A percentile compares a stretch with the other conserved stretches of the same genome.
Conservation (phyloP, 345 rosid genomes). For the Brassica napus region Da-Ae NC_063449.1:10416501-10417000, state of each 20-base stretch:
- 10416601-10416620: too few species aligned
- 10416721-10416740: constrained; percentile 33
- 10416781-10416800: constrained; percentile 19
- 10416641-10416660: too few species aligned
- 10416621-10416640: too few species aligned
- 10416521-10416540: too few species aligned
- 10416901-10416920: neutral
- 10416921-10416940: neutral
- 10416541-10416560: too few species aligned
- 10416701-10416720: constrained; percentile 36
- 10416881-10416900: neutral
- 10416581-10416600: too few species aligned
- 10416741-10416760: constrained; percentile 30
- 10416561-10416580: too few species aligned
- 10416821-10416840: constrained; percentile 30
- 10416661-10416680: too few species aligned
- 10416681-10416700: constrained; percentile 18
- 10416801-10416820: constrained; percentile 27
- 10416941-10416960: neutral
- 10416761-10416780: constrained; percentile 35
- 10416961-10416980: neutral
- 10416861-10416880: neutral
- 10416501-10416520: too few species aligned
- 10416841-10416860: constrained; percentile 24
- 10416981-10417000: neutral